Evolutionary conservation across 1,284 basidiomycete species (phyloP).

Genomic region (Moniliophthora roreri): DNA sequence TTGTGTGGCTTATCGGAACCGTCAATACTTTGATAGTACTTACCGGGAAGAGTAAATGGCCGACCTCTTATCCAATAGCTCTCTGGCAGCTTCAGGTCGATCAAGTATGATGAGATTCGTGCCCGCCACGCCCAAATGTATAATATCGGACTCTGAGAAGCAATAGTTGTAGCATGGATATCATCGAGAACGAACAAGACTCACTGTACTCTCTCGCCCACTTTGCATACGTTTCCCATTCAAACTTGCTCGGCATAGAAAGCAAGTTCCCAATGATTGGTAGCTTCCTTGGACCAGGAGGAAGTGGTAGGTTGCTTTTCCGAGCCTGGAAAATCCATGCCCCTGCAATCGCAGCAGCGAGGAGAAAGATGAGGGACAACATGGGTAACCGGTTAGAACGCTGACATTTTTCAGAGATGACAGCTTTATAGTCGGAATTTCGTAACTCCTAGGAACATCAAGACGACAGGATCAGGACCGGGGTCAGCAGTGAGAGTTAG

Average conservation of each 20-base stretch:
- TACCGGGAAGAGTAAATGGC: background rate
- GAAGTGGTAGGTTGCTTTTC: conserved; percentile 1
- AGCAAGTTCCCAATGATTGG: conserved; percentile 7
- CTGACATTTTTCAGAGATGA: too few species aligned
- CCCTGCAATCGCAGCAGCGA: too few species aligned
- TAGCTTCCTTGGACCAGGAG: conserved; percentile 8
- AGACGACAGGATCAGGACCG: too few species aligned
- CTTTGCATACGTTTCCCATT: conserved; percentile 3
- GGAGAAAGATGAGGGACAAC: too few species aligned
- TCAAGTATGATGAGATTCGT: background rate
- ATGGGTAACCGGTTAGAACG: too few species aligned
- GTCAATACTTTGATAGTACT: background rate
- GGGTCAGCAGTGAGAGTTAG: too few species aligned
- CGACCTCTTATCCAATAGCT: background rate
- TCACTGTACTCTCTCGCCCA: conserved; percentile 10
- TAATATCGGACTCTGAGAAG: background rate
- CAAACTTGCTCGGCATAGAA: background rate
- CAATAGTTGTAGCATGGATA: background rate
- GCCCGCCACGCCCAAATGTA: background rate
- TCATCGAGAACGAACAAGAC: background rate
- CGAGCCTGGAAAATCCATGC: background rate
- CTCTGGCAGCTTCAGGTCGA: background rate
- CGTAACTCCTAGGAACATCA: too few species aligned
- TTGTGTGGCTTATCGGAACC: background rate
- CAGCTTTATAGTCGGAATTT: too few species aligned